Conservation (phyloP, 441 rosid genomes). For the Hura crepitans region DNA sequence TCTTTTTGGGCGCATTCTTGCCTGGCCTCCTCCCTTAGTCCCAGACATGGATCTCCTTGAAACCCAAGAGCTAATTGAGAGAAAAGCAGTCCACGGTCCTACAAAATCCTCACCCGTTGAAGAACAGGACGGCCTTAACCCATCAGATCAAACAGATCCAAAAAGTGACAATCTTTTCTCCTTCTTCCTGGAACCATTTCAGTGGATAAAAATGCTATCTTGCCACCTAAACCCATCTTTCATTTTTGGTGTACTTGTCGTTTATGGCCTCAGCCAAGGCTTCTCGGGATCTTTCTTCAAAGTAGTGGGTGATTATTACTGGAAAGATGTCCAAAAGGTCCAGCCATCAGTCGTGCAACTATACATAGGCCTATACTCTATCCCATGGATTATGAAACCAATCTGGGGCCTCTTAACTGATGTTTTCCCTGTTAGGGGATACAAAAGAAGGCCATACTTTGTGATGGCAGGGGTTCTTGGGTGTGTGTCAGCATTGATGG, state of each 20-base stretch:
- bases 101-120: constrained; percentile 8
- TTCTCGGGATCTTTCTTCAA: constrained; percentile 64
- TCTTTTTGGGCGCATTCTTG: not conserved
- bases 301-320: constrained; percentile 67
- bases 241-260: constrained; percentile 55
- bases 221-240: constrained; percentile 52
- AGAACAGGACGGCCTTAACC: constrained; percentile 1
- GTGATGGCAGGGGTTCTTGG: constrained; percentile 64
- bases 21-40: not conserved
- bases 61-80: constrained; percentile 20
- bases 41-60: constrained; percentile 17
- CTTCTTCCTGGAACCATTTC: constrained; percentile 51
- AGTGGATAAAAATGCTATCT: constrained; percentile 71
- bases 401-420: constrained; percentile 78
- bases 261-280: constrained; percentile 76
- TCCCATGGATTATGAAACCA: constrained; percentile 84
- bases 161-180: constrained; percentile 23
- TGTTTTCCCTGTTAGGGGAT: constrained; percentile 64
- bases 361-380: constrained; percentile 61
- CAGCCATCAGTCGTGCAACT: constrained; percentile 66
- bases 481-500: constrained; percentile 39
- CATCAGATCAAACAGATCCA: not conserved
- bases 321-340: constrained; percentile 71
- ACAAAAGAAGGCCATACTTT: constrained; percentile 69
- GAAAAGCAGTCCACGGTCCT: not conserved